A percentile compares a stretch with the other conserved stretches of the same genome.
These are phyloP conservation scores for Cryphonectria radicalis DNA, from an alignment of 2,329 filamentous ascomycete species.

Conservation along the genomic window DNA sequence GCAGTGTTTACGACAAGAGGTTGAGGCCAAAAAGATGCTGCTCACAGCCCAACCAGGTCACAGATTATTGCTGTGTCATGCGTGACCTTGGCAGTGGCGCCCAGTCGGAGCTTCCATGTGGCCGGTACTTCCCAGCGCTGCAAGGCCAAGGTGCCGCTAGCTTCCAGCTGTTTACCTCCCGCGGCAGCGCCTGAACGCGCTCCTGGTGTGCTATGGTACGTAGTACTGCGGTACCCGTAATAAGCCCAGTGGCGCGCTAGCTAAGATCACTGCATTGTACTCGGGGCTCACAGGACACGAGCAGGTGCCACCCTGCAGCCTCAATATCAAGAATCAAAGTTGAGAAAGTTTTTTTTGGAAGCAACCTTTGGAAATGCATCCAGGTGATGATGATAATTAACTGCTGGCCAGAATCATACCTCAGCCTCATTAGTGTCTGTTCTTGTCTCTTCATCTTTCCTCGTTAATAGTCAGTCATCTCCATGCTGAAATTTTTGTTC, in stretches of 20 bases:
- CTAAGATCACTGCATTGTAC: neutral
- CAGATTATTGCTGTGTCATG: constrained; percentile 17
- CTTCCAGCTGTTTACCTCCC: neutral
- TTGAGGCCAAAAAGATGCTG: constrained; percentile 5
- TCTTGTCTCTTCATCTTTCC: neutral
- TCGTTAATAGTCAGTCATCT: neutral
- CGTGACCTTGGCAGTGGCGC: constrained; percentile 5
- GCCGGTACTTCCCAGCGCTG: constrained; percentile 1
- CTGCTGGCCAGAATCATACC: neutral
- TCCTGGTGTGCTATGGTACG: neutral
- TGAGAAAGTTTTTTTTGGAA: neutral
- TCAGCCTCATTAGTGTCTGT: neutral
- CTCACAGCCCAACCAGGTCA: constrained; percentile 1
- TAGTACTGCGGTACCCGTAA: neutral
- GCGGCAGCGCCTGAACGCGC: constrained; percentile 3
- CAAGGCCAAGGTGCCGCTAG: neutral
- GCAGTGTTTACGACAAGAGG: constrained; percentile 17
- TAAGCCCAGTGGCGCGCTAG: neutral
- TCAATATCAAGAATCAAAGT: neutral
- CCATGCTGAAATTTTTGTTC: neutral
- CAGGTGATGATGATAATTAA: neutral
- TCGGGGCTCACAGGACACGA: neutral
- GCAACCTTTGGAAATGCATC: neutral
- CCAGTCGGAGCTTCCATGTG: constrained; percentile 11
- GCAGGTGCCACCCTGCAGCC: constrained; percentile 2